A percentile compares a stretch with the other conserved stretches of the same genome.
Conservation (phyloP, 148 eudicot species). For the Tetragonia tetragonoides region DNA sequence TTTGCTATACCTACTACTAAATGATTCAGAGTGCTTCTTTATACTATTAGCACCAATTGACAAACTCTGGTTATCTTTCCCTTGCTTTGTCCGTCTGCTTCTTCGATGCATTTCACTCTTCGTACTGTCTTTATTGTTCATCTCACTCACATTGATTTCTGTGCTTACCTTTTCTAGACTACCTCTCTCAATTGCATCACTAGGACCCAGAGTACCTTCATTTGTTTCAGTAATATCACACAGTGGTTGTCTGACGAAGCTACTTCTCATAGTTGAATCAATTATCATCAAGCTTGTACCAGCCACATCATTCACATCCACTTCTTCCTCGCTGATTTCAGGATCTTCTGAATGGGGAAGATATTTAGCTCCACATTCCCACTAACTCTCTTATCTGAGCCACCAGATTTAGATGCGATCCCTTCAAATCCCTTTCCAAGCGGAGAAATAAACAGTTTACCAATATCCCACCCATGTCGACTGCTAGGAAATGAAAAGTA, state of each 20-base stretch:
- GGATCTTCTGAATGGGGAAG: constrained; percentile 87
- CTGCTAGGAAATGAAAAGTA: constrained; percentile 38
- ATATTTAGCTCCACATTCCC: constrained; percentile 74
- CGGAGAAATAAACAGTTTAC: constrained; percentile 55
- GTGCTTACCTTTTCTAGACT: constrained; percentile 40
- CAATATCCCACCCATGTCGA: constrained; percentile 38
- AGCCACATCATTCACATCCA: constrained; percentile 34
- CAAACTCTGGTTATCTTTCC: constrained; percentile 46
- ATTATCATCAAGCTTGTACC: constrained; percentile 31
- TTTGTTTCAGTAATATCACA: constrained; percentile 36
- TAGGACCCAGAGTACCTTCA: constrained; percentile 24
- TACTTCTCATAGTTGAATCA: constrained; percentile 24
- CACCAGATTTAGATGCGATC: constrained; percentile 46
- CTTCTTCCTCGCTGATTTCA: constrained; percentile 57
- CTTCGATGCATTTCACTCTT: constrained; percentile 30
- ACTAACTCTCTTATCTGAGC: constrained; percentile 59
- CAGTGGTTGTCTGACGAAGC: constrained; percentile 45
- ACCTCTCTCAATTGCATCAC: constrained; percentile 33
- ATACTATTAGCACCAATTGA: constrained; percentile 43
- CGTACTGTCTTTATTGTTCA: constrained; percentile 35
- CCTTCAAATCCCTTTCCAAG: constrained; percentile 53
- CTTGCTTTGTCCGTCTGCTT: constrained; percentile 35
- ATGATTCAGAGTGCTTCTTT: constrained; percentile 47
- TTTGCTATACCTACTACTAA: constrained; percentile 42
- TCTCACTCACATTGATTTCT: constrained; percentile 37